Conservation (phyloP, 257 asterid species). For the Ehretia macrophylla region DNA sequence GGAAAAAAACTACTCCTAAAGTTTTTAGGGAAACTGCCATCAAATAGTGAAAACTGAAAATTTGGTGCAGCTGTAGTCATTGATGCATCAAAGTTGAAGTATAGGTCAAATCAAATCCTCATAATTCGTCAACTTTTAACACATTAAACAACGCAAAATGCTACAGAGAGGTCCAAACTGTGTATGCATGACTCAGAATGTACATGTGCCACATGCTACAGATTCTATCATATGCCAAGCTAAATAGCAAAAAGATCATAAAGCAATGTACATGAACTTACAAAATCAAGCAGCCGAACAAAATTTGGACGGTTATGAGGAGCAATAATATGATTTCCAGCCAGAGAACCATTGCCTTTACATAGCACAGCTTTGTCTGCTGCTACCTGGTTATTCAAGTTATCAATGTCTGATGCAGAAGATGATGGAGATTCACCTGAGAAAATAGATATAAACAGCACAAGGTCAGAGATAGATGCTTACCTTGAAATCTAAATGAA, state of each 20-base stretch:
- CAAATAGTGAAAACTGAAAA: too few species aligned
- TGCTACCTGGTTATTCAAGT: slow-evolving; percentile 63
- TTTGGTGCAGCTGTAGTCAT: too few species aligned
- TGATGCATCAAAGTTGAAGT: too few species aligned
- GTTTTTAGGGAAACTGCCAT: too few species aligned
- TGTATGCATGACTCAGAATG: too few species aligned
- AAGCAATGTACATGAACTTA: slow-evolving; percentile 38
- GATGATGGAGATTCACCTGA: slow-evolving; percentile 96
- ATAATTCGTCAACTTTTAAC: neutral
- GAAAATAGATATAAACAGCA: slow-evolving; percentile 20
- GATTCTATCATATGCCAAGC: too few species aligned
- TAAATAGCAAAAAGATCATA: too few species aligned
- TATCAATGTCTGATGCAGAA: slow-evolving; percentile 90
- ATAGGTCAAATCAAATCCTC: too few species aligned
- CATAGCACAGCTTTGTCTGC: slow-evolving; percentile 51
- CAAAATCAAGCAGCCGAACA: slow-evolving; percentile 77
- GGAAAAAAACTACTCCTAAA: too few species aligned
- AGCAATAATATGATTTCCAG: slow-evolving; percentile 53
- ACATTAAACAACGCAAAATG: neutral
- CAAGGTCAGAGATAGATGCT: neutral
- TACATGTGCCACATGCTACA: too few species aligned
- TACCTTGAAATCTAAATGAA: neutral
- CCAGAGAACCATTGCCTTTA: slow-evolving; percentile 52
- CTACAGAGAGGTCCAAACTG: neutral
- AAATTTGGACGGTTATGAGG: slow-evolving; percentile 59